phyloP scores from a whole-genome alignment of 2,329 filamentous ascomycete genomes.

The Penicillium sp. region DNA sequence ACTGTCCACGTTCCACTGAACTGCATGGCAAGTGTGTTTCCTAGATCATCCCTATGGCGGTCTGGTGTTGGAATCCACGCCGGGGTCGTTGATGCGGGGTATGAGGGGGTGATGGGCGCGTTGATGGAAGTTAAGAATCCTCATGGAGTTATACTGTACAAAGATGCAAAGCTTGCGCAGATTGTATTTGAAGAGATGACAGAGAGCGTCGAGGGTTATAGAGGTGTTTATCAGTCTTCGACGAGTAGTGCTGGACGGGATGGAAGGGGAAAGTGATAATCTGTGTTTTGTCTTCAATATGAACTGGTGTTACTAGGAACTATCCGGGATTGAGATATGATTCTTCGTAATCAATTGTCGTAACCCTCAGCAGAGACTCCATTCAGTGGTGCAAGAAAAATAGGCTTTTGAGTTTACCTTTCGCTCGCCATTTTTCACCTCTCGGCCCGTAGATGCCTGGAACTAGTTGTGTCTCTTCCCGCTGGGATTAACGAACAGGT shows the following conservation, averaged over 20 bases:
- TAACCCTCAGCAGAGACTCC: too few species aligned
- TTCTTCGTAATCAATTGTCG: too few species aligned
- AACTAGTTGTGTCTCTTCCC: too few species aligned
- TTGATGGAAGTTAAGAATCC: conserved; percentile 48
- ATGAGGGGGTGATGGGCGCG: conserved; percentile 49
- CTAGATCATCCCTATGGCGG: conserved; percentile 49
- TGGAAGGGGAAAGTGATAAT: not conserved
- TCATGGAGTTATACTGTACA: conserved; percentile 41
- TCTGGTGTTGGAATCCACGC: conserved; percentile 47
- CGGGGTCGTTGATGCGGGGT: conserved; percentile 53
- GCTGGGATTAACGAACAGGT: too few species aligned
- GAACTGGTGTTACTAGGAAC: too few species aligned
- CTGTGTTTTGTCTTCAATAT: too few species aligned
- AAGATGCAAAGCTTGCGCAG: conserved; percentile 48
- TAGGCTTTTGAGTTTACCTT: too few species aligned
- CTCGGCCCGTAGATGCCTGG: too few species aligned
- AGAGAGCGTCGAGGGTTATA: conserved; percentile 46
- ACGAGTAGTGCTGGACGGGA: conserved; percentile 27
- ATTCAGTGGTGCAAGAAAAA: too few species aligned
- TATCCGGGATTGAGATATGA: too few species aligned
- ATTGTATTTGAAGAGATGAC: conserved; percentile 49
- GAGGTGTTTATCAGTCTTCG: conserved; percentile 46
- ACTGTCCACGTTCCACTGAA: conserved; percentile 46
- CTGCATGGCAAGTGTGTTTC: conserved; percentile 49
- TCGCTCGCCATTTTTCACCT: too few species aligned